Evolutionary conservation across 202 grass and related monocot species (phyloP), one percentile per base, ranked within the genome.

Genomic region (Cymbopogon flexuosus): DNA sequence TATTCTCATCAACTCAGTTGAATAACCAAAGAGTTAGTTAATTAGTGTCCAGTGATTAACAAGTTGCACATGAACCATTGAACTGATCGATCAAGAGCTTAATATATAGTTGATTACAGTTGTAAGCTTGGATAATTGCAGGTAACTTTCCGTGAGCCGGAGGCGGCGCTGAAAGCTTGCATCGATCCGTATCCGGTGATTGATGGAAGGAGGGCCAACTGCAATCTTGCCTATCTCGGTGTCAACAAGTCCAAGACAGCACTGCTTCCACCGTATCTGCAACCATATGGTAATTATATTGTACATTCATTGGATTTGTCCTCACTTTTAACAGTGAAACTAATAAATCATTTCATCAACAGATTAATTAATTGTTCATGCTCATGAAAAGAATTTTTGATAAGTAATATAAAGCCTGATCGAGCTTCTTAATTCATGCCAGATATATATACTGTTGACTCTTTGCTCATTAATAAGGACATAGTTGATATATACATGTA

Each of bases 141-240:
- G 92, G 87, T 94, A 54, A 94, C 92, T 18, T 94, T 91, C 72
- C 78, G 78, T 15, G 89, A 94, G 41, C 81, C 89, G 4, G 92
- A 91, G 18, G 89, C 92, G 1, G 92, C 92, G 13, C 84, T 74
- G 84, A 79, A 72, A 59, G 87, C 92, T 47, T 94, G 92, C 79
- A 23, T 89, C 12, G 89, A 94, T 80, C 89, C 92, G 2, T 83
- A 86, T 21, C 92, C 92, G 24, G 84, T 91, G 76, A 94, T 94
- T 12, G 92, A 94, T 46, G 92, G 92, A 73, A 73, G 89, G 66
- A 89, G 79, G 84, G 89, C 87, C 63, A 94, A 94, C 85, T 94
- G 92, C 64, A 94, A 94, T 68, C 92, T 94, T 35, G 92, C 92
- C 18, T 91, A 84, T 57, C 75, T 89, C 5, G 92, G 92, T 5